These are phyloP conservation scores for Colletotrichum theobromicola DNA, from an alignment of 2,329 filamentous ascomycete genomes.

Conservation along the genomic window DNA sequence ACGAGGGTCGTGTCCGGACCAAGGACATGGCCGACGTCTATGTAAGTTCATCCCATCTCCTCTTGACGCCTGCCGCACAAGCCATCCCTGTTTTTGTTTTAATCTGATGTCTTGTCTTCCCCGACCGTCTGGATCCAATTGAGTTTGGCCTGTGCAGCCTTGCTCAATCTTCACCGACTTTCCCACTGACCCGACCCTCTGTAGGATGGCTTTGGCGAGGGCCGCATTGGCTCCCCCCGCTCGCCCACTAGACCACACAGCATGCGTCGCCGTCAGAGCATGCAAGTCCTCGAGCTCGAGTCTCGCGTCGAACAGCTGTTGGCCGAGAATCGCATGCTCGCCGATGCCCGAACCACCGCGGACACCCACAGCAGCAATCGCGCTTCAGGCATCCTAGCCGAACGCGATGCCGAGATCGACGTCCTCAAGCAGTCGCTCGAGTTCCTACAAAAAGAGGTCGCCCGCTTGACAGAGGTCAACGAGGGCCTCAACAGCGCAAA, in stretches of 20 bases:
- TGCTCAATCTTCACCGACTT: background rate
- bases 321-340: conserved; percentile 82
- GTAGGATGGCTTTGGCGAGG: conserved; percentile 95
- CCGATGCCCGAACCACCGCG: conserved; percentile 61
- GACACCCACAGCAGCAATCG: conserved; percentile 71
- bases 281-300: conserved; percentile 95
- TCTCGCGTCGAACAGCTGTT: conserved; percentile 81
- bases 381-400: conserved; percentile 73
- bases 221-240: conserved; percentile 81
- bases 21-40: conserved; percentile 93
- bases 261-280: conserved; percentile 95
- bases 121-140: background rate
- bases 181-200: conserved; percentile 22
- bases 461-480: conserved; percentile 82
- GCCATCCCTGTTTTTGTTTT: conserved; percentile 4
- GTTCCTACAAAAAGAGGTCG: conserved; percentile 82
- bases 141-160: background rate
- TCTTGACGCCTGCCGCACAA: background rate
- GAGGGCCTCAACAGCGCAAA: conserved; percentile 80
- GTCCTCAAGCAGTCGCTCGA: conserved; percentile 79
- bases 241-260: conserved; percentile 94
- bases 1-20: conserved; percentile 84
- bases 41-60: conserved; percentile 65
- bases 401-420: conserved; percentile 88
- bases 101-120: background rate